Evolutionary conservation across 1,284 basidiomycete species (phyloP).

Genomic region (Earliella scabrosa): DNA sequence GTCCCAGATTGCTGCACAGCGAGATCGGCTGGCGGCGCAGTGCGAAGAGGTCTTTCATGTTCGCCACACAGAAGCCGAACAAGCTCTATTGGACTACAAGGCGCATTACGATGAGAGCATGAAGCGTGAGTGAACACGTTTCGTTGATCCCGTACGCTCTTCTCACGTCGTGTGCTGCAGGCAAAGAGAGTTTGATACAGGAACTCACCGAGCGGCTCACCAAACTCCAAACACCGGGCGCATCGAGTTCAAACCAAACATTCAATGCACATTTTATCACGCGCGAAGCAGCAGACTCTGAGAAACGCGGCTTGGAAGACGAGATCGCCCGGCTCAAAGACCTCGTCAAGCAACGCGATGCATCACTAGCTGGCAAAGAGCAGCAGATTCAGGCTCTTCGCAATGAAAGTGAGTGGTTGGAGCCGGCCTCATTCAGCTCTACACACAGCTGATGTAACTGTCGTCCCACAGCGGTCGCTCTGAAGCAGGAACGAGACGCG

Average conservation of each 20-base stretch:
- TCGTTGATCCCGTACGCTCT: not conserved
- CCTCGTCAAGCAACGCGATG: slow-evolving; percentile 47
- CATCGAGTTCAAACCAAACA: slow-evolving; percentile 35
- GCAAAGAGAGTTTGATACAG: slow-evolving; percentile 58
- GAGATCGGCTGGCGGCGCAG: slow-evolving; percentile 53
- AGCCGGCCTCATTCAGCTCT: not conserved
- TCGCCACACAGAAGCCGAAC: slow-evolving; percentile 67
- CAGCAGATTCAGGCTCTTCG: slow-evolving; percentile 49
- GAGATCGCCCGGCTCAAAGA: slow-evolving; percentile 53
- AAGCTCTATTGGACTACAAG: slow-evolving; percentile 48
- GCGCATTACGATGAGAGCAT: slow-evolving; percentile 53
- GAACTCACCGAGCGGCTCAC: slow-evolving; percentile 60
- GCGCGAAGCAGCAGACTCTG: slow-evolving; percentile 71
- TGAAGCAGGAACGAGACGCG: slow-evolving; percentile 57
- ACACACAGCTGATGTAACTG: not conserved
- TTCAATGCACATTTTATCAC: slow-evolving; percentile 65
- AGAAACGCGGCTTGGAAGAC: slow-evolving; percentile 56
- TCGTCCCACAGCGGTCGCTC: slow-evolving; percentile 37
- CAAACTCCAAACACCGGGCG: slow-evolving; percentile 54
- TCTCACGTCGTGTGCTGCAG: slow-evolving; percentile 38
- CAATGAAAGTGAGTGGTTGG: slow-evolving; percentile 44
- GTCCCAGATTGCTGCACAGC: slow-evolving; percentile 40
- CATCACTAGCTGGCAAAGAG: slow-evolving; percentile 49
- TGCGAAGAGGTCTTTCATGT: slow-evolving; percentile 60
- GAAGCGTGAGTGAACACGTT: slow-evolving; percentile 44